phyloP scores from a whole-genome alignment of 257 asterid genomes.

The Rhazya stricta region DNA sequence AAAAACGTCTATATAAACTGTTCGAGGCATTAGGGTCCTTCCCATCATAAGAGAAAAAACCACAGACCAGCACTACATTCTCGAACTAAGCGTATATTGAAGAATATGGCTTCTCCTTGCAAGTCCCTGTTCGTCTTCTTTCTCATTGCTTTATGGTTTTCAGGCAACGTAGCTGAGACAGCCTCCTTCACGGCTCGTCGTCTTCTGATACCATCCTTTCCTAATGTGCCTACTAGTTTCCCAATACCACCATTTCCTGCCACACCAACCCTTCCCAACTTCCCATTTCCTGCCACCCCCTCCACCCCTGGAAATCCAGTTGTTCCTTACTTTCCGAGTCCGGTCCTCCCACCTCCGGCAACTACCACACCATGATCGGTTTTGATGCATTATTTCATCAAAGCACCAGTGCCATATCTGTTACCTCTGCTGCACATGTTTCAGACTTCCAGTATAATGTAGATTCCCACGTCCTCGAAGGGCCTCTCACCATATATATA shows the following conservation, averaged over 20 bases:
- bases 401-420: background rate
- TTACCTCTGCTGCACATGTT: background rate
- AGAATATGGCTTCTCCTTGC: constrained; percentile 10
- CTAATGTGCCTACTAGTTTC: background rate
- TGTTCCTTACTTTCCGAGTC: constrained; percentile 2
- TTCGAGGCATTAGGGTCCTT: background rate
- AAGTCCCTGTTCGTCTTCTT: background rate
- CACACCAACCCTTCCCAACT: background rate
- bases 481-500: background rate
- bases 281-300: background rate
- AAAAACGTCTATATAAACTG: constrained; percentile 11
- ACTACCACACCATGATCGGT: background rate
- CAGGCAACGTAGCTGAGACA: background rate
- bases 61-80: background rate
- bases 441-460: background rate
- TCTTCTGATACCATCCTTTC: constrained; percentile 7
- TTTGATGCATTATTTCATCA: background rate
- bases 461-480: background rate
- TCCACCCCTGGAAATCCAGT: constrained; percentile 10
- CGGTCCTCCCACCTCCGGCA: constrained; percentile 14
- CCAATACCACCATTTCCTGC: background rate
- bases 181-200: constrained; percentile 7
- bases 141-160: background rate
- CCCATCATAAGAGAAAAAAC: background rate
- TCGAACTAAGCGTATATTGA: background rate